Base-by-base conservation (phyloP, 2,329 filamentous ascomycete genomes). In the Nemania diffusa region DNA sequence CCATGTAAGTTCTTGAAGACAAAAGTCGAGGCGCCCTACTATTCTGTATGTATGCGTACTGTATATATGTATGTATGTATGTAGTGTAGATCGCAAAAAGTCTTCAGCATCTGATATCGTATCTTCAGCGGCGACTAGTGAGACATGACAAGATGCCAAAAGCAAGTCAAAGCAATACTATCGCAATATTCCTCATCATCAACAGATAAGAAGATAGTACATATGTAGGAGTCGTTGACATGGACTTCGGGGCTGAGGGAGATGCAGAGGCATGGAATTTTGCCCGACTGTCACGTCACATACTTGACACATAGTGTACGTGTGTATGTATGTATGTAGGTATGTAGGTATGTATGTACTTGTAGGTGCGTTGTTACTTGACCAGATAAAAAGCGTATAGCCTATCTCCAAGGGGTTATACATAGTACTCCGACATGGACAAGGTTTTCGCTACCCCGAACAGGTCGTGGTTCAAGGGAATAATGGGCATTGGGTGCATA, bases 161-260 rank as follows among this genome's bases (percentile, higher is more conserved):
- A 64, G 66, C 69, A 72, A 64, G 66, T 67, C 66, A 65, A 65
- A 26, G 64, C 62, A 67, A 70, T 62, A 64, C 64, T 69, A 69
- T 74, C 65, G 66, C 67, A 71, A 68, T 67, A 66, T 70, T 72
- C 72, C 67, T 72, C 50, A 34, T 53, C 55, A 50, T 42, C 20
- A 13, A 27, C 6, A 26, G 26, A 44, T 27, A 40, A 46, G 17
- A 32, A 40, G 48, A 9, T 34, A 17, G 42, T 24, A n/a, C n/a
- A n/a, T n/a, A n/a, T n/a, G n/a, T n/a, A 55, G 37, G 27, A 57
- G 56, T 17, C 27, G 56, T 17, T 22, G 26, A 60, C n/a, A 44
- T 24, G 56, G 42, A 46, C 42, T 51, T 27, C 13, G 26, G 34
- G 40, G 27, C 64, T 32, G 22, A 32, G 26, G 37, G 50, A 27